Base-by-base conservation (phyloP, 768 basidiomycete genomes). In the Boletus tylopilopsis region DNA sequence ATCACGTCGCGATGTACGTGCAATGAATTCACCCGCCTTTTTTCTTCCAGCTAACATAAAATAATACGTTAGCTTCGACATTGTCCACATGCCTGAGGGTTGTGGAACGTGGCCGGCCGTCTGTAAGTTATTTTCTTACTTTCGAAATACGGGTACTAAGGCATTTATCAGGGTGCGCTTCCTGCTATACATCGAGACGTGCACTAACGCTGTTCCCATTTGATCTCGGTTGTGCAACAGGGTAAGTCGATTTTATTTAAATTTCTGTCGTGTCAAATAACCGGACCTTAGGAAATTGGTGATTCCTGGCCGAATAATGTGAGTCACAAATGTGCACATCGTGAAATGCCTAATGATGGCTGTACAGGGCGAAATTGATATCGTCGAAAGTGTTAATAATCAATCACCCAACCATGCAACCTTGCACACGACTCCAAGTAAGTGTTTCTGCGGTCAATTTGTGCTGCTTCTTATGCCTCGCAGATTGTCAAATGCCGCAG, bases 71-170 rank as follows among this genome's bases (percentile, higher is more conserved):
- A 67, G 61, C 19, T 72, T 71, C 30, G 71, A 73, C 50, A 65
- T 73, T 23, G 53, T 37, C 4, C 68, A 69, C 33, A 72, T 73
- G 68, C 72, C 73, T 2, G 49, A 60, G 21, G 72, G 69, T 3
- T 73, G 73, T 54, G 72, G 69, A 21, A 71, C 67, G 3, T 73
- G 71, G 69, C 70, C 70, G 9, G 65, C 68, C 18, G 40, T 68
- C 38, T 72, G 71, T 71, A 21, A 50, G 67, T 62, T n/a, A 1
- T 18, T 27, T 45, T 2, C 42, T 30, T 45, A 9, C 22, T 34
- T 21, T 38, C 15, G 1, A 32, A 22, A n/a, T 23, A 24, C 6
- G 7, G 22, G n/a, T 15, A 16, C 46, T 57, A 37, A 54, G 30
- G 37, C 11, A 27, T 18, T 5, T 35, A 19, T n/a, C 27, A 67